Base-by-base conservation (phyloP, 768 basidiomycete genomes). In the Serendipita sp. region DNA sequence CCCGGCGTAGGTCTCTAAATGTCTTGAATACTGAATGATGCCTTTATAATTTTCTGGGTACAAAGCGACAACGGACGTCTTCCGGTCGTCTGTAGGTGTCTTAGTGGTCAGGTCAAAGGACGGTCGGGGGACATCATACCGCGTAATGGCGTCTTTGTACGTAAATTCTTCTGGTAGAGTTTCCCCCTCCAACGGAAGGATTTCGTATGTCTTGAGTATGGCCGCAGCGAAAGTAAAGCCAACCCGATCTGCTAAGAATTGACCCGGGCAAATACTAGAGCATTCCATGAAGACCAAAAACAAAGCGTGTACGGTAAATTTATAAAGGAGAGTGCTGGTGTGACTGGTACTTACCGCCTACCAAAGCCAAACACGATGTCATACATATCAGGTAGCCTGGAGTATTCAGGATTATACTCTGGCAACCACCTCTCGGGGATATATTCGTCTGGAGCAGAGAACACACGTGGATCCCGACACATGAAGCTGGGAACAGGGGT, bases 161-260 rank as follows among this genome's bases (percentile, higher is more conserved):
- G 16, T 3, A n/a, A 32, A 60, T 37, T 60, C 56, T n/a, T 60
- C 32, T 1, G 56, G 56, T 38, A 60, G 10, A 24, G 24, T 37
- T 4, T 60, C 56, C 7, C 56, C 3, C 2, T 30, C 16, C 16
- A 60, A 32, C 8, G 56, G 56, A 8, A 60, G 16, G 35, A 60
- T 60, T 2, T 60, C 56, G 56, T 60, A 60, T 60, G 3, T 38
- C 35, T 60, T 30, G 4, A 60, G 28, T n/a, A 60, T 8, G 7
- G 56, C 56, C 24, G 56, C 56, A 37, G 56, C 56, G 35, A 60
- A 60, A 16, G 56, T 60, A 35, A 60, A 60, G 56, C 28, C 56
- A 10, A 32, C n/a, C 8, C 35, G 18, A n/a, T 60, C 56, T 60
- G 56, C 56, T 8, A 60, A 35, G 3, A 60, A 60, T 38, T n/a